These are phyloP conservation scores for Ottelia alismoides DNA, from an alignment of 106 monocot genomes.

Conservation along the genomic window DNA sequence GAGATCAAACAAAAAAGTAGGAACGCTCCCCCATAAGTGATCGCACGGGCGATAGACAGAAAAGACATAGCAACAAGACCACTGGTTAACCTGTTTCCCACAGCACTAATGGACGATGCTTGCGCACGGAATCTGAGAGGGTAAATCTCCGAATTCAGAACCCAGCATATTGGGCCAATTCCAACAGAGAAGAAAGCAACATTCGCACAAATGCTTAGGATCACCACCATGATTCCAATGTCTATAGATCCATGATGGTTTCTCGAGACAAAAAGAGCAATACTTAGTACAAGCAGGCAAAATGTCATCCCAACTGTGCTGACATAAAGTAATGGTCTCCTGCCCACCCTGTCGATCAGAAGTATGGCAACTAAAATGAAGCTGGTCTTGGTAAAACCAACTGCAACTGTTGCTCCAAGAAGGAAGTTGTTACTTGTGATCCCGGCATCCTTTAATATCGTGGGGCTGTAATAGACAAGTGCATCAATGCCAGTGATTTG, in stretches of 20 bases:
- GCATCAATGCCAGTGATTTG: constrained; percentile 95
- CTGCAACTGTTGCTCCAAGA: constrained; percentile 91
- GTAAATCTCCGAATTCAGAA: constrained; percentile 74
- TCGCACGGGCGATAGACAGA: constrained; percentile 44
- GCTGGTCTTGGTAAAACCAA: constrained; percentile 75
- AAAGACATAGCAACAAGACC: constrained; percentile 88
- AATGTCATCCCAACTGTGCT: constrained; percentile 91
- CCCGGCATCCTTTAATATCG: constrained; percentile 82
- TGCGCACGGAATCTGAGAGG: constrained; percentile 82
- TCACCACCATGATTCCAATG: constrained; percentile 33
- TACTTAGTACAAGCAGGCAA: constrained; percentile 43
- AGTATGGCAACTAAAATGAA: constrained; percentile 88
- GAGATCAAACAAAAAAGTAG: constrained; percentile 48
- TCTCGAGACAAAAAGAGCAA: constrained; percentile 32
- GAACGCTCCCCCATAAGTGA: constrained; percentile 72
- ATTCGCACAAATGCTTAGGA: constrained; percentile 71
- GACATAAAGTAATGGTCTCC: constrained; percentile 78
- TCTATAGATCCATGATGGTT: constrained; percentile 26
- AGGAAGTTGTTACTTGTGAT: constrained; percentile 38
- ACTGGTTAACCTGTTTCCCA: constrained; percentile 68
- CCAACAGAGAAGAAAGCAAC: constrained; percentile 94
- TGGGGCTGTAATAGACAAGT: constrained; percentile 90
- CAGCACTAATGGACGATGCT: constrained; percentile 70
- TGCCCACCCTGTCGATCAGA: constrained; percentile 73
- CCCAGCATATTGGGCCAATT: constrained; percentile 87